phyloP scores from a whole-genome alignment of 225 moss, liverwort and hornwort genomes.

The Pseudisothecium myosuroides region DNA sequence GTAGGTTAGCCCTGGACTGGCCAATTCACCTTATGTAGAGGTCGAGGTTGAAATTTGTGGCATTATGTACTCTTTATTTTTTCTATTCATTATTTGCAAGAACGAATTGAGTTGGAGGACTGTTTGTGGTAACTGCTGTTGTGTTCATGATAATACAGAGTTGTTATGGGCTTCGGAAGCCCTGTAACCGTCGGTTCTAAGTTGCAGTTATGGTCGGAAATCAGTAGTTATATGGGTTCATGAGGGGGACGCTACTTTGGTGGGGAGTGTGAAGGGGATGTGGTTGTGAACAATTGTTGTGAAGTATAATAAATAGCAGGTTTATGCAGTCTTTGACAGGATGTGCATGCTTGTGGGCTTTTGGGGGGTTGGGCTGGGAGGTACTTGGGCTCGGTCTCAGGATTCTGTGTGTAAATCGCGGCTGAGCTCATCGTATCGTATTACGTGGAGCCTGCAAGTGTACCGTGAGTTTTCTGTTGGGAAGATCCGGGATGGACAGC shows the following conservation, averaged over 20 bases:
- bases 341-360: conserved; percentile 16
- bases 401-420: conserved; percentile 12
- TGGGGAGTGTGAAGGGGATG: neutral
- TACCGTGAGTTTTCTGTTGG: neutral
- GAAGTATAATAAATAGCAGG: neutral
- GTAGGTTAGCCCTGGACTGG: conserved; percentile 41
- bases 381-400: conserved; percentile 16
- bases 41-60: conserved; percentile 30
- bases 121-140: neutral
- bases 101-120: neutral
- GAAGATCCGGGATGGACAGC: neutral
- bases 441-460: conserved; percentile 32
- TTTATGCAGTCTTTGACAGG: conserved; percentile 14
- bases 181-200: neutral
- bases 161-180: neutral
- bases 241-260: neutral
- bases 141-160: neutral
- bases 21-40: conserved; percentile 19
- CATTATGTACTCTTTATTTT: conserved; percentile 15
- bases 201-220: neutral
- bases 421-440: conserved; percentile 21
- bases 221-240: neutral
- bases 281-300: neutral
- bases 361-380: conserved; percentile 25
- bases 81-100: conserved; percentile 6